phyloP scores from a whole-genome alignment of 164 flowering plant genomes.

The Macadamia tetraphylla region DNA sequence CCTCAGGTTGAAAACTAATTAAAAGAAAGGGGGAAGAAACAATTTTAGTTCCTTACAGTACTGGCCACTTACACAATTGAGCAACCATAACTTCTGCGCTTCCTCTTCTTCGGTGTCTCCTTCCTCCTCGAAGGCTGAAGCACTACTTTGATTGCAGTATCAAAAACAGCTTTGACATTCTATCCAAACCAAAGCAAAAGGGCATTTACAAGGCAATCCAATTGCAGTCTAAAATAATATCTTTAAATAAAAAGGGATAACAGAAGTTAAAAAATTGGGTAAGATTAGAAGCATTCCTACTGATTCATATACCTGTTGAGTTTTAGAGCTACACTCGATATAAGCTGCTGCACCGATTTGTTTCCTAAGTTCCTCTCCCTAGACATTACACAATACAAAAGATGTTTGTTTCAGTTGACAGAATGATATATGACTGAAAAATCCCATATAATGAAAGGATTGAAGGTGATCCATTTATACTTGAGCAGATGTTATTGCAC shows the following conservation, averaged over 20 bases:
- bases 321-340: conserved; percentile 97
- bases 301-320: conserved; percentile 70
- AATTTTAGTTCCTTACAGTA: no score
- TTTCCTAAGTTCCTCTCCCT: conserved; percentile 97
- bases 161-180: conserved; percentile 99
- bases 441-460: not conserved
- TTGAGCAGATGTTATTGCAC: conserved; percentile 69
- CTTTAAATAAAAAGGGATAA: not conserved
- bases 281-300: no score
- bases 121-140: conserved; percentile 96
- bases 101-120: conserved; percentile 65
- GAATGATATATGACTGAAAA: not conserved
- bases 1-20: not conserved
- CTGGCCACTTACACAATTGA: conserved; percentile 58
- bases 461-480: conserved; percentile 26
- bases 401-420: conserved; percentile 3
- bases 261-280: not conserved
- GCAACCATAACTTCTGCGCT: conserved; percentile 59
- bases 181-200: conserved; percentile 13
- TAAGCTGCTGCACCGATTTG: conserved; percentile 98
- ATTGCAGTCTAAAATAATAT: not conserved
- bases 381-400: conserved; percentile 1
- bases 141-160: conserved; percentile 95
- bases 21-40: not conserved
- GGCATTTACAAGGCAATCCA: not conserved